Base-by-base conservation (phyloP, 2,329 filamentous ascomycete species). In the Geosmithia flava region DNA sequence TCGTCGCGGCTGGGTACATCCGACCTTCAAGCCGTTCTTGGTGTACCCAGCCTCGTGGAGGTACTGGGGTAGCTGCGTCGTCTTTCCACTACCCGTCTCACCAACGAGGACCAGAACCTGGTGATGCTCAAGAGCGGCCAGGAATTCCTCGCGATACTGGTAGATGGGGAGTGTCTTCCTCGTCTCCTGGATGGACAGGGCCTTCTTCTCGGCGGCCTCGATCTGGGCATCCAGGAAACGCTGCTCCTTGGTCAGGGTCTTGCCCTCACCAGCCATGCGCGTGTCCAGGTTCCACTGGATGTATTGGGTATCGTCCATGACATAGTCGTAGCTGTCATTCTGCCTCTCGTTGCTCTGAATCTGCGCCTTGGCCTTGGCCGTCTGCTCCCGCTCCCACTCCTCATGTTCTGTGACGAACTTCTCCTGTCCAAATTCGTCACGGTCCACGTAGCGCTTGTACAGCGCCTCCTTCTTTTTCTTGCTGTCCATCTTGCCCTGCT, bases 31-130 rank as follows among this genome's bases (percentile, higher is more conserved):
- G 6, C 85, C 88, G 20, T 78, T 75, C 59, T 91, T 88, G 2
- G 88, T 95, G 57, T 86, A 95, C 2, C 90, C 90, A 0, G 87
- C 87, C 63, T 97, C 91, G 57, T 94, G 84, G 0, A 97, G 75
- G 60, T 95, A 98, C 59, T 97, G 93, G 0, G 91, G 88, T 16
- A 97, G 69, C 61, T 98, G 93, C 0, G 93, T 98, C 0, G 91
- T 95, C 67, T 98, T 98, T 56, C 93, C 93, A 55, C 83, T 89
- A 47, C 93, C 93, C 0, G 93, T 98, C 64, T 97, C 90, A 59
- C 88, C 93, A 2, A 96, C 89, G 48, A 98, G 83, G 50, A 98
- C 88, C 11, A 98, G 67, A 15, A 95, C 80, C 58, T 96, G 93
- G 55, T 90, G 83, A 47, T 94, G 73, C 33, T 81, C 78, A n/a